Percentiles rank a stretch among this genome's conserved stretches.
Evolutionary conservation across 2,329 filamentous ascomycete genomes (phyloP).

Genomic region (Aspergillus brunneoviolaceus): DNA sequence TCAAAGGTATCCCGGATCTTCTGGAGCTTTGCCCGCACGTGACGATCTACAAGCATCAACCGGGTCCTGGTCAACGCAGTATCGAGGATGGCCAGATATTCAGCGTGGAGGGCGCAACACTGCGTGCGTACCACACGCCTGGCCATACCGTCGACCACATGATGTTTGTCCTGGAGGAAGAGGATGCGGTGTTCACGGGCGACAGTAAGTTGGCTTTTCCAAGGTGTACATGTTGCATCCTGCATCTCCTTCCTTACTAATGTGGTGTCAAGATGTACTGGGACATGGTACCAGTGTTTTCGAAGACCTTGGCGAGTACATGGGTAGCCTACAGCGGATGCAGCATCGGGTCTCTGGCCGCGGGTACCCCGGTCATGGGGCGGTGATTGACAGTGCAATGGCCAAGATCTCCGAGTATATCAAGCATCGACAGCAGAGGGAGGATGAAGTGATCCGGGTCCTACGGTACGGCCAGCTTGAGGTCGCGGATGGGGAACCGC

Average conservation of each 20-base stretch:
- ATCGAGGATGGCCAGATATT: slow-evolving; percentile 59
- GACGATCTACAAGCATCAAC: slow-evolving; percentile 66
- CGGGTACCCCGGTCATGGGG: slow-evolving; percentile 86
- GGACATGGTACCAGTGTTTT: slow-evolving; percentile 86
- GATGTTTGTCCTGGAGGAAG: slow-evolving; percentile 71
- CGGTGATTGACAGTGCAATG: slow-evolving; percentile 70
- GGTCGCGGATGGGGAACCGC: slow-evolving; percentile 30
- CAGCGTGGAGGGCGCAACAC: slow-evolving; percentile 54
- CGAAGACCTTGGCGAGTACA: slow-evolving; percentile 70
- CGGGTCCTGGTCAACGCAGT: slow-evolving; percentile 50
- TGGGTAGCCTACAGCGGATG: slow-evolving; percentile 70
- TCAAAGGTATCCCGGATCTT: slow-evolving; percentile 71
- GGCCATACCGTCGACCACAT: slow-evolving; percentile 84
- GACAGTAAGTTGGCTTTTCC: slow-evolving; percentile 55
- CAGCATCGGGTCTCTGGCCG: slow-evolving; percentile 57
- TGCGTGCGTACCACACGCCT: slow-evolving; percentile 66
- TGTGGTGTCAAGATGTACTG: slow-evolving; percentile 59
- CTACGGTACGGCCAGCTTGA: slow-evolving; percentile 50
- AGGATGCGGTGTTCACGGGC: slow-evolving; percentile 82
- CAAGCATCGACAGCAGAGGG: slow-evolving; percentile 72
- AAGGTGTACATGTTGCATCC: background rate
- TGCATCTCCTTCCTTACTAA: slow-evolving; percentile 4
- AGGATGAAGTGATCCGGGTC: slow-evolving; percentile 71
- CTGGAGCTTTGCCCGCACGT: slow-evolving; percentile 62
- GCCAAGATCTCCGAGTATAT: slow-evolving; percentile 80